Evolutionary conservation across 129 eudicot genomes (phyloP), one percentile per base, ranked within the genome.

Genomic region (Chrysanthemum makinoi): DNA sequence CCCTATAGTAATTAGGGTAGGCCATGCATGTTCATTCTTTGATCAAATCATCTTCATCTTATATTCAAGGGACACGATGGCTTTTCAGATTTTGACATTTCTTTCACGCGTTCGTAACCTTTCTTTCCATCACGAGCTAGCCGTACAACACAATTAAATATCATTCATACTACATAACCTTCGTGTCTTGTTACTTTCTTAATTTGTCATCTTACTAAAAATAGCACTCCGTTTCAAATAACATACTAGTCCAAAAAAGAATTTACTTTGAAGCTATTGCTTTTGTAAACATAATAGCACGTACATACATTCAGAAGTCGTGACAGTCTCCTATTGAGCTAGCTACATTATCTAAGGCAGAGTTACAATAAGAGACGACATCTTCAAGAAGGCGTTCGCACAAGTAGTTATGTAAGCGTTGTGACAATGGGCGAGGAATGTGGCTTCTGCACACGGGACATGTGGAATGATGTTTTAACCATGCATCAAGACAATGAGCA

Each of bases 381-480:
- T 68, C 18, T 59, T 49, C 28, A 59, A 76, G 28, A 61, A 76
- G 70, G 5, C 33, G 68, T 28, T 47, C 53, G 26, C 6, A 8
- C 15, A 67, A 49, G 22, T 66, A 75, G 3, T 28, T 7, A 12
- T 17, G 66, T 28, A 75, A 65, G 24, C 48, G 44, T 50, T 69
- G 75, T 4, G 61, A 9, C 19, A 68, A 7, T 0, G 75, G 74
- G 50, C 47, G 62, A 5, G 80, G 80, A 52, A 76, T 14, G 54
- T 28, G 62, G 47, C 69, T 69, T 76, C 74, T 58, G 20, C 80
- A 76, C 47, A 76, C 10, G 2, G 96, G 96, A 75, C 96, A 89
- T 3, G 86, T 83, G 6, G 89, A 80, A 66, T 89, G 87, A 35
- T 89, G 75, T 18, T 74, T 82, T 58, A 89, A 82, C 96, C 96